Evolutionary conservation across 2,329 filamentous ascomycete species (phyloP), one percentile per base, ranked within the genome.

Genomic region (Microcyclosporella mali): DNA sequence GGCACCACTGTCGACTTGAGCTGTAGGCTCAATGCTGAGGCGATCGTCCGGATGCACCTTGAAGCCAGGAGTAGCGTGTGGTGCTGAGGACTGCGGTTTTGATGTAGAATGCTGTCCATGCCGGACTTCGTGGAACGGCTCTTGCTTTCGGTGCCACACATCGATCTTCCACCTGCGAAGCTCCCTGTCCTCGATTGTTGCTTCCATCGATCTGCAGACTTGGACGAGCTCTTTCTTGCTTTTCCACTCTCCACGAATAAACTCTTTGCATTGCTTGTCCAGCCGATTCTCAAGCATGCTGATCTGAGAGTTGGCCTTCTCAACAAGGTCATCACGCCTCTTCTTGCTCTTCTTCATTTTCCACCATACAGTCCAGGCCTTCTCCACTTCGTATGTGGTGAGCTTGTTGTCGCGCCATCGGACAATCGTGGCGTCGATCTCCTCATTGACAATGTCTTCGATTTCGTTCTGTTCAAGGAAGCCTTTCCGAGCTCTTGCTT

Each of bases 321-420:
- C 59, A 14, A 82, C 72, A 18, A 73, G 65, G 1, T 49, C 43
- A 10, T 64, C 61, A 25, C 66, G 59, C 62, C 55, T 49, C 62
- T 27, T 50, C 1, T 66, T 64, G 32, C 63, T 59, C 8, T 66
- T 68, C 38, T 71, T 76, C 21, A 77, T 77, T 30, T 70, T 63
- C 17, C 61, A 58, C 87, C 86, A 94, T 2, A 84, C 52, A 3
- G 58, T 63, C 56, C 77, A 74, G 0, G 83, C 84, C 44, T 73
- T 78, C 3, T 72, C 79, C 4, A 60, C 61, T 43, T 78, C 66
- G 11, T 77, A 66, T 40, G 69, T 75, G 0, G 78, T 75, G 6
- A 78, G 68, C 50, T 79, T 80, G 1, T 65, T 68, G n/a, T 69
- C 60, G n/a, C 64, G 63, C 84, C 85, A 90, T 3, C 64, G 60